Conservation (phyloP, 306 rosid species). For the Astragalus glycyphyllos region DNA sequence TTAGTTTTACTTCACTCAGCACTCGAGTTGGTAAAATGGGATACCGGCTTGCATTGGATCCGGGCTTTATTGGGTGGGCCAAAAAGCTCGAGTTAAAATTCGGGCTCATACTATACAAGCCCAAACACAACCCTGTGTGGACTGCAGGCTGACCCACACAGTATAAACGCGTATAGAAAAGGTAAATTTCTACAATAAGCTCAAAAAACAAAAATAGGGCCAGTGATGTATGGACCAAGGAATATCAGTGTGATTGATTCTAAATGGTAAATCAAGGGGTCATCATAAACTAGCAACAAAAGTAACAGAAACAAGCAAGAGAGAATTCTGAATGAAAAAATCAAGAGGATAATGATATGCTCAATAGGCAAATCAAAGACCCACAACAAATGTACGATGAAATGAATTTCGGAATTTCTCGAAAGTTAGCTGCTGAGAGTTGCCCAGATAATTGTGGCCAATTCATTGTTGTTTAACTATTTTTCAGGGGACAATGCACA, state of each 20-base stretch:
- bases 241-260: conserved; percentile 62
- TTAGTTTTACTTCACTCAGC: no score
- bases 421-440: conserved; percentile 52
- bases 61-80: no score
- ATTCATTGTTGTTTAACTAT: conserved; percentile 61
- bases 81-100: no score
- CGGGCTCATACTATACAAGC: no score
- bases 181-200: no score
- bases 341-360: conserved; percentile 62
- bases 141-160: no score
- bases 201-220: no score
- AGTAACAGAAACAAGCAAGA: conserved; percentile 62
- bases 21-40: no score
- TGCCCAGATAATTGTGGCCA: conserved; percentile 51
- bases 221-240: conserved; percentile 65
- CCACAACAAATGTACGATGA: conserved; percentile 38
- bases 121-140: no score
- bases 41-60: no score
- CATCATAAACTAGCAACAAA: conserved; percentile 51
- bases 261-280: conserved; percentile 52
- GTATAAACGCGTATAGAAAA: no score
- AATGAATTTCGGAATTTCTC: conserved; percentile 57
- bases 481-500: conserved; percentile 56
- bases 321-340: conserved; percentile 61
- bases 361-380: conserved; percentile 58